phyloP scores from a whole-genome alignment of 2,329 filamentous ascomycete species.

The Ophiostoma australiae region DNA sequence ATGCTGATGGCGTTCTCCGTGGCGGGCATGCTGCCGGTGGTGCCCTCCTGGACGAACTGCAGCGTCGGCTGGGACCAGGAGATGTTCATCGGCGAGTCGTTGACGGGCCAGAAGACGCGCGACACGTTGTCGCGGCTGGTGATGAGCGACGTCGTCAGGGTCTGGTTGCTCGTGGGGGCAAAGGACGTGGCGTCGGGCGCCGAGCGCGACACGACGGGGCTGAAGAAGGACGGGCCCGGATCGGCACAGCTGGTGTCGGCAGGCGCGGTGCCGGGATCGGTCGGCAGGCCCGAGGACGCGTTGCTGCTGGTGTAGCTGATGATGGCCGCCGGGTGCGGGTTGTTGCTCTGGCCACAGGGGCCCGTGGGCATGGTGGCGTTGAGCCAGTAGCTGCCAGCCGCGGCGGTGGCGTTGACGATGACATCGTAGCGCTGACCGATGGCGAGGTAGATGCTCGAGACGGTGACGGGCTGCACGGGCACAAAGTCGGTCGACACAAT shows the following conservation, averaged over 20 bases:
- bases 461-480: constrained; percentile 46
- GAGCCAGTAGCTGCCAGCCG: constrained; percentile 39
- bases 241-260: constrained; percentile 28
- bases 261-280: constrained; percentile 30
- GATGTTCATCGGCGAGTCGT: constrained; percentile 30
- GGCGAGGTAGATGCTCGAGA: constrained; percentile 47
- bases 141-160: constrained; percentile 24
- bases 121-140: constrained; percentile 29
- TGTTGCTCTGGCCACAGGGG: constrained; percentile 30
- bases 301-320: constrained; percentile 30
- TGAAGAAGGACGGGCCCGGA: constrained; percentile 19
- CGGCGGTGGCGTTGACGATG: constrained; percentile 39
- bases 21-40: constrained; percentile 25
- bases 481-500: constrained; percentile 51
- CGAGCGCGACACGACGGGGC: constrained; percentile 28
- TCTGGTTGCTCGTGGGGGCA: constrained; percentile 22
- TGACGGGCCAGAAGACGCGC: constrained; percentile 32
- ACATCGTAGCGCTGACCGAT: constrained; percentile 47
- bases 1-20: constrained; percentile 23
- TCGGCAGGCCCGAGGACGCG: constrained; percentile 26
- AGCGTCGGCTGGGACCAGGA: constrained; percentile 39
- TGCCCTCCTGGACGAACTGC: constrained; percentile 33
- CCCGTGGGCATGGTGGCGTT: constrained; percentile 35
- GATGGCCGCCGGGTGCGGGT: constrained; percentile 32
- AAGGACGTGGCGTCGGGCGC: constrained; percentile 27